These are phyloP conservation scores for Grosmannia serpens DNA, from an alignment of 2,329 filamentous ascomycete genomes.

Conservation along the genomic window DNA sequence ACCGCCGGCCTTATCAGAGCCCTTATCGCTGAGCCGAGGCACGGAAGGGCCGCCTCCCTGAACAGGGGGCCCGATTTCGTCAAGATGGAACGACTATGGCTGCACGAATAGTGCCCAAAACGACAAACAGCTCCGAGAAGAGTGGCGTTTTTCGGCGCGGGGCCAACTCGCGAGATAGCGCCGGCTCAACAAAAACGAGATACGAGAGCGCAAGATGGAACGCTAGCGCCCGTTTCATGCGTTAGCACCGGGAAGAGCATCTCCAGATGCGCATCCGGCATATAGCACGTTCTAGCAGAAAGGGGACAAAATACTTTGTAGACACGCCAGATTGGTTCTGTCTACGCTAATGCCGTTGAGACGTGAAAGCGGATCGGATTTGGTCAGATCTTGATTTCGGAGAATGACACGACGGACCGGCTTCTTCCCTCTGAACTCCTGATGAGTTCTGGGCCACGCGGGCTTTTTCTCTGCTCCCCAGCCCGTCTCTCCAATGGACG, in stretches of 20 bases:
- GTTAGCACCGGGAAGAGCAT: not conserved
- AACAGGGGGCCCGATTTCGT: not conserved
- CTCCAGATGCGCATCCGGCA: not conserved
- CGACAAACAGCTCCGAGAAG: not conserved
- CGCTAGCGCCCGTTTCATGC: not conserved
- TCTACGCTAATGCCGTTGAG: too few relatives aligned
- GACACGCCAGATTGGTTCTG: too few relatives aligned
- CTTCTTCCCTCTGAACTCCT: too few relatives aligned
- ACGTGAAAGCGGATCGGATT: too few relatives aligned
- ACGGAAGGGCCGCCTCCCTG: not conserved
- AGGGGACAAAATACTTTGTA: too few relatives aligned
- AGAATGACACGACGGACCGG: too few relatives aligned
- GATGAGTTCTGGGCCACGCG: too few relatives aligned
- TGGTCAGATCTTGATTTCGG: too few relatives aligned
- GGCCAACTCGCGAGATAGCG: not conserved
- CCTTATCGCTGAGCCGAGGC: not conserved
- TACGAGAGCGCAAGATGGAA: not conserved
- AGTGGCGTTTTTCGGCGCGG: not conserved
- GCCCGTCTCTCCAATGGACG: too few relatives aligned
- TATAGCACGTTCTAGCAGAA: not conserved
- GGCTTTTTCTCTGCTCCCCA: too few relatives aligned
- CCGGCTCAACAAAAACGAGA: not conserved
- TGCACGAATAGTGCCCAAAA: not conserved
- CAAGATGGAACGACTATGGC: not conserved
- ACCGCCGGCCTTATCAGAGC: not conserved